Evolutionary conservation across 768 basidiomycete genomes (phyloP).

Genomic region (Lactarius indigo): DNA sequence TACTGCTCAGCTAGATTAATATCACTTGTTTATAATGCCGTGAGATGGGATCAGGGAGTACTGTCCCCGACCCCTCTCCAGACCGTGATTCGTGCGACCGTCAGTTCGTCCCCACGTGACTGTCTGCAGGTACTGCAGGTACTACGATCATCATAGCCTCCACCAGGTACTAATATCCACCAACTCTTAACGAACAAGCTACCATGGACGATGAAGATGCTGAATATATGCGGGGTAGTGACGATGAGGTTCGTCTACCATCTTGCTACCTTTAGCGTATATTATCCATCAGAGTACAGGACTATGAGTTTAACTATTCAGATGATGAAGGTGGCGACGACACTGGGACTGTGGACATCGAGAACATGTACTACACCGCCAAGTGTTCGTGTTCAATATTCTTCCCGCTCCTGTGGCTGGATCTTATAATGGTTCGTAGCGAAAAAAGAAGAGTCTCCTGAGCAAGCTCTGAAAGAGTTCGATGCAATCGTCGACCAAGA

Average conservation of each 20-base stretch:
- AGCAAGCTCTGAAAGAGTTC: constrained; percentile 89
- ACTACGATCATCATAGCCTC: neutral
- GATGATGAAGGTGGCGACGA: constrained; percentile 84
- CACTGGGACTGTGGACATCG: constrained; percentile 80
- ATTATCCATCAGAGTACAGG: constrained; percentile 42
- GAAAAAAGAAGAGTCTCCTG: constrained; percentile 91
- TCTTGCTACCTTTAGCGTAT: constrained; percentile 18
- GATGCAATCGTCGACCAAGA: constrained; percentile 85
- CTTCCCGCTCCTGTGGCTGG: neutral
- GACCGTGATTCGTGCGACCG: neutral
- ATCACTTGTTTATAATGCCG: neutral
- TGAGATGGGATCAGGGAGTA: neutral
- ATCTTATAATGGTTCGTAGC: constrained; percentile 44
- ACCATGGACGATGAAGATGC: constrained; percentile 91
- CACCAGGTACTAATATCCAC: constrained; percentile 4
- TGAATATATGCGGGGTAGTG: constrained; percentile 88
- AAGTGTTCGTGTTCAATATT: constrained; percentile 63
- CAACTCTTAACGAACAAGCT: neutral
- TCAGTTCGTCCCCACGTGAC: constrained; percentile 12
- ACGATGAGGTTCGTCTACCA: constrained; percentile 60
- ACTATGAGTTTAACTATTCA: constrained; percentile 96
- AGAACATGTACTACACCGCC: constrained; percentile 98
- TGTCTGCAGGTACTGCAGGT: neutral
- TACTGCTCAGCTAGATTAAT: neutral
- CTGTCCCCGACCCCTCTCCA: neutral